These are phyloP conservation scores for Sherardia arvensis DNA, from an alignment of 257 asterid genomes.

Conservation along the genomic window DNA sequence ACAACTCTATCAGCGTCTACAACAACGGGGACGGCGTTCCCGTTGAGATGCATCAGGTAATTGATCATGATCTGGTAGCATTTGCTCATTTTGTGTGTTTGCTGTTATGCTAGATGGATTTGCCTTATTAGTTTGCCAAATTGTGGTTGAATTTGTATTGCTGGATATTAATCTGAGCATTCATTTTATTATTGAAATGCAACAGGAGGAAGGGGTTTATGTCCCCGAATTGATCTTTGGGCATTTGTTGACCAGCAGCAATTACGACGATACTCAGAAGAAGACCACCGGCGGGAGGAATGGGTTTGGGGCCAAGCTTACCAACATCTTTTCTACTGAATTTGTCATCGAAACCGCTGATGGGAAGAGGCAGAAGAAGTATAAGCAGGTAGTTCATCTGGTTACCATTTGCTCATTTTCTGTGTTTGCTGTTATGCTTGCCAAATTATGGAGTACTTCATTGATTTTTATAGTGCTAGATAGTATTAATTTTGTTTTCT, in stretches of 20 bases:
- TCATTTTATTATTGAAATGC: too few species aligned
- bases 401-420: not conserved
- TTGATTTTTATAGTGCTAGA: too few species aligned
- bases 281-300: conserved; percentile 97
- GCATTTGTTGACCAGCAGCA: conserved; percentile 94
- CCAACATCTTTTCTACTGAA: conserved; percentile 83
- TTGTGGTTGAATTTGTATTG: too few species aligned
- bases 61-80: too few species aligned
- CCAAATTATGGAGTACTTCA: too few species aligned
- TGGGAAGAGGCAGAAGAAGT: conserved; percentile 68
- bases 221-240: conserved; percentile 97
- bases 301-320: conserved; percentile 93
- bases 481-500: too few species aligned
- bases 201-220: conserved; percentile 91
- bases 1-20: conserved; percentile 56
- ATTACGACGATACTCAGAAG: conserved; percentile 80
- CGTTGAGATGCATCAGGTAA: conserved; percentile 90
- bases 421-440: not conserved
- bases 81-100: not conserved
- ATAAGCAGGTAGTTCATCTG: conserved; percentile 61
- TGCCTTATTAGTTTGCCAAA: too few species aligned
- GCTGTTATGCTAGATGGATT: too few species aligned
- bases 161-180: too few species aligned
- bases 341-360: conserved; percentile 92
- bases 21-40: conserved; percentile 98